Evolutionary conservation across 1,284 basidiomycete genomes (phyloP), one percentile per base, ranked within the genome.

Genomic region (Bjerkandera adusta): DNA sequence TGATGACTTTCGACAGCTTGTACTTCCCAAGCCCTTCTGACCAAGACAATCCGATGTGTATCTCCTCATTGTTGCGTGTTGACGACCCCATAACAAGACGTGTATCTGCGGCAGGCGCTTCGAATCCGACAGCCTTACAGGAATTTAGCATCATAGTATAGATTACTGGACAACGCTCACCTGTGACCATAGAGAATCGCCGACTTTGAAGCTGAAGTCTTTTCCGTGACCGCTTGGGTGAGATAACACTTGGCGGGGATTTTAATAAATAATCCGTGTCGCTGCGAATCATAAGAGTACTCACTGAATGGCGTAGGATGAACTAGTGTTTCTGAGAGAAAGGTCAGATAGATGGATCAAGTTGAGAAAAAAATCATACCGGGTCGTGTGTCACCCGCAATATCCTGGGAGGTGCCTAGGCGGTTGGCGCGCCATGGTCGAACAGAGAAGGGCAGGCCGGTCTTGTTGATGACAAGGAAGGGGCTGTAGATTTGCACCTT

Each of bases 401-500:
- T 83, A 43, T 93, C 87, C 60, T 85, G 83, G 5, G 86, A 76
- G 7, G 80, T 72, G 12, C 83, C 83, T 6, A 89, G 75, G 53
- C 92, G 84, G 46, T 81, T 80, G 44, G 92, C 76, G 24, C 82
- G 75, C 11, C 73, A 68, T 25, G 91, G 83, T 54, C 79, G 85
- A 27, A 97, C 74, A 29, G 73, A 75, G 59, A 97, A 97, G 1
- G 93, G 87, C 39, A 96, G 68, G 1, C 87, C 89, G 0, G 93
- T 93, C 74, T 97, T 97, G 70, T 99, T 99, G 64, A 97, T 70
- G 41, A 99, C 71, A 43, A 99, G 75, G 64, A 90, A 99, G 2
- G 97, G 95, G 55, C 84, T 85, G 64, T 94, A 99, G 44, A 99
- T 85, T 66, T 99, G 96, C 1, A 98, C 92, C 67, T 92, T 96